phyloP scores from a whole-genome alignment of 768 basidiomycete genomes.

The Psilocybe subaeruginosa region DNA sequence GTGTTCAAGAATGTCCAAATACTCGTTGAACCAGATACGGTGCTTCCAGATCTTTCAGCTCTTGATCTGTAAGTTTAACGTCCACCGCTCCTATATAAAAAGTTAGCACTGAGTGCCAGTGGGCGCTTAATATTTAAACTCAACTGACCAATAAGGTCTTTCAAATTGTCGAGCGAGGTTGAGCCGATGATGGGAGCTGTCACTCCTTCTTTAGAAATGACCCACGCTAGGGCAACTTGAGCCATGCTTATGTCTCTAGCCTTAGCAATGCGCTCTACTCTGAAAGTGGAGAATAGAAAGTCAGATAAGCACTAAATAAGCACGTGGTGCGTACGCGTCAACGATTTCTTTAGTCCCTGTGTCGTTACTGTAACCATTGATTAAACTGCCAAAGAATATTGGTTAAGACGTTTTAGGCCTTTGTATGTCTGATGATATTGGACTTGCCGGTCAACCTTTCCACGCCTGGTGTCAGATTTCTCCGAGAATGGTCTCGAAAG shows the following conservation, averaged over 20 bases:
- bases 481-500: slow-evolving; percentile 40
- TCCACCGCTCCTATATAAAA: slow-evolving; percentile 23
- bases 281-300: slow-evolving; percentile 14
- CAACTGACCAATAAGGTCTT: slow-evolving; percentile 48
- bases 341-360: slow-evolving; percentile 36
- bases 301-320: background rate
- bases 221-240: slow-evolving; percentile 58
- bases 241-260: slow-evolving; percentile 58
- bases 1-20: slow-evolving; percentile 25
- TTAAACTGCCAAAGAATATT: slow-evolving; percentile 14
- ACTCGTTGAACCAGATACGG: slow-evolving; percentile 26
- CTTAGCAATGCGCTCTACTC: slow-evolving; percentile 60
- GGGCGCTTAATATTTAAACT: background rate
- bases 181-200: slow-evolving; percentile 64
- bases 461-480: slow-evolving; percentile 39
- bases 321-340: slow-evolving; percentile 33
- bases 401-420: background rate
- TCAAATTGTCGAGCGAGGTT: slow-evolving; percentile 51
- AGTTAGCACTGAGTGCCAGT: background rate
- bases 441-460: slow-evolving; percentile 37
- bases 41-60: slow-evolving; percentile 28
- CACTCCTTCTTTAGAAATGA: slow-evolving; percentile 48
- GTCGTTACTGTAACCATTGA: slow-evolving; percentile 23
- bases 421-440: background rate
- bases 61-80: slow-evolving; percentile 28